phyloP scores from a whole-genome alignment of 2,329 filamentous ascomycete species.

The Fusarium sacchari region DNA sequence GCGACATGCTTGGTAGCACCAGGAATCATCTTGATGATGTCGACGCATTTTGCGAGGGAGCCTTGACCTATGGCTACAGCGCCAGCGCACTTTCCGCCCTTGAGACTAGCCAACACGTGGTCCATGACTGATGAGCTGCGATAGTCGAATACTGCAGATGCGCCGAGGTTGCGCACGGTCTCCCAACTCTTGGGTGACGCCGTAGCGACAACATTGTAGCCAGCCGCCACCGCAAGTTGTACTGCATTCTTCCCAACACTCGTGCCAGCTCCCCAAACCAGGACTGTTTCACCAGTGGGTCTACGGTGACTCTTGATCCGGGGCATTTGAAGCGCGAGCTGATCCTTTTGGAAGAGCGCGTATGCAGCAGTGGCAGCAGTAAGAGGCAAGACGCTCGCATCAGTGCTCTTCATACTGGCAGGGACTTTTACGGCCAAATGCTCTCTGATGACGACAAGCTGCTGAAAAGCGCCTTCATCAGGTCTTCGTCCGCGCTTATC shows the following conservation, averaged over 20 bases:
- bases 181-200: not conserved
- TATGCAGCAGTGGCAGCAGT: not conserved
- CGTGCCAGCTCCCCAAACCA: constrained; percentile 4
- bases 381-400: constrained; percentile 4
- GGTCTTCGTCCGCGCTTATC: not conserved
- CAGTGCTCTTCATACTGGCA: not conserved
- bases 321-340: not conserved
- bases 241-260: not conserved
- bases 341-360: not conserved
- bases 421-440: not conserved
- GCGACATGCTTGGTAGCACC: not conserved
- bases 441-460: not conserved
- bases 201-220: not conserved
- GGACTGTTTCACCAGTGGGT: not conserved
- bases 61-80: constrained; percentile 1
- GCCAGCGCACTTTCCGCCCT: not conserved
- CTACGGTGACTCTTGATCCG: rapidly evolving
- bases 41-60: not conserved
- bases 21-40: not conserved
- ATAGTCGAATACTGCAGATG: not conserved
- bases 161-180: rapidly evolving
- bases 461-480: not conserved
- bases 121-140: not conserved
- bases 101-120: not conserved
- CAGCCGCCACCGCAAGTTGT: not conserved